A percentile compares a stretch with the other conserved stretches of the same genome.
These are phyloP conservation scores for Xerocomellus amylosporus DNA, from an alignment of 768 basidiomycete genomes.

Conservation along the genomic window DNA sequence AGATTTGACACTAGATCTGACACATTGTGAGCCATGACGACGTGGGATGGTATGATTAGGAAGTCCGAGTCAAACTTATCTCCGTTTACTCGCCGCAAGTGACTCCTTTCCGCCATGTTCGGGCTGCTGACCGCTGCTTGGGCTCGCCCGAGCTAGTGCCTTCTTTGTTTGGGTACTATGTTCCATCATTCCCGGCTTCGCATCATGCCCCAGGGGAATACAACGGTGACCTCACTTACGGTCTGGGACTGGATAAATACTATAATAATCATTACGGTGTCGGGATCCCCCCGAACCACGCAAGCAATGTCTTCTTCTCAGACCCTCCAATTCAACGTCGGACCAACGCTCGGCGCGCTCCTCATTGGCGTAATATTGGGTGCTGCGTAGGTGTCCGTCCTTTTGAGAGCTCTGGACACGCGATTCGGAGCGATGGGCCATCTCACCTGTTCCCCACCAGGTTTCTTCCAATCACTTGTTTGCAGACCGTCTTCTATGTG, in stretches of 20 bases:
- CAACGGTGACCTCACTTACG: neutral
- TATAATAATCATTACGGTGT: neutral
- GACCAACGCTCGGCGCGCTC: constrained; percentile 2
- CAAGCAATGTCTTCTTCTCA: neutral
- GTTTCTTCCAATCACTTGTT: neutral
- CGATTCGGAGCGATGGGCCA: neutral
- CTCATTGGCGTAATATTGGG: constrained; percentile 1
- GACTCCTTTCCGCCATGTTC: no score
- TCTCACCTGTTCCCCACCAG: neutral
- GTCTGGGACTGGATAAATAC: neutral
- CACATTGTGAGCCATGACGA: neutral
- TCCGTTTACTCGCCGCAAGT: neutral
- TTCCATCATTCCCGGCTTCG: neutral
- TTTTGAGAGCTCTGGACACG: neutral
- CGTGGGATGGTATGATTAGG: neutral
- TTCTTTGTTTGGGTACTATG: neutral
- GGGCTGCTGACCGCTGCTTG: no score
- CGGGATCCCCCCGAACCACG: neutral
- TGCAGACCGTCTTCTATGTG: constrained; percentile 1
- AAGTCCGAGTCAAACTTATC: neutral
- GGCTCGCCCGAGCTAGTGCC: no score
- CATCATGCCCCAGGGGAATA: neutral
- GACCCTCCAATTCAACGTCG: neutral
- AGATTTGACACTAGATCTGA: no score
- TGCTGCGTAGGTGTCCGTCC: neutral